Percentiles rank a stretch among this genome's conserved stretches.
Evolutionary conservation across 2,329 filamentous ascomycete species (phyloP).

Genomic region (Tolypocladium sp.): DNA sequence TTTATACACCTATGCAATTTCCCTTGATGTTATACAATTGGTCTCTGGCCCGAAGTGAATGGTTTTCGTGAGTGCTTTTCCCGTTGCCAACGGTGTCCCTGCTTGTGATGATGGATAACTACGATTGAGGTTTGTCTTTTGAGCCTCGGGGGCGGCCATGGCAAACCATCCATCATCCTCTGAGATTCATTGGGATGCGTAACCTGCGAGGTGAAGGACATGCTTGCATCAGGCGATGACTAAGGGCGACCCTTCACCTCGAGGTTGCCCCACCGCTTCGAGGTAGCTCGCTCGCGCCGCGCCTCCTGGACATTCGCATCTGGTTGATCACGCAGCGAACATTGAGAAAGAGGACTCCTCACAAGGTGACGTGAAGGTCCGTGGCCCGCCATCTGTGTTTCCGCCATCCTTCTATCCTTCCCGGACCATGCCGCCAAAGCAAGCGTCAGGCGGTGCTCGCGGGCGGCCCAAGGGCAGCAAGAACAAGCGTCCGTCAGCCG

Average conservation of each 20-base stretch:
- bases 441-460: constrained; percentile 23
- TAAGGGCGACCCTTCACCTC: neutral
- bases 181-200: neutral
- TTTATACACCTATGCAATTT: constrained; percentile 54
- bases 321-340: neutral
- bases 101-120: too few species aligned
- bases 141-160: neutral
- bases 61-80: too few species aligned
- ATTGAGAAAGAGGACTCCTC: neutral
- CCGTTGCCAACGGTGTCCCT: too few species aligned
- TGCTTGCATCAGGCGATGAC: neutral
- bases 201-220: neutral
- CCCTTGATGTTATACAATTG: constrained; percentile 23
- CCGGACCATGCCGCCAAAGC: constrained; percentile 32
- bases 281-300: neutral
- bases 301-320: neutral
- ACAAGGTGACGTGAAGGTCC: neutral
- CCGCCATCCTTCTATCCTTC: too few species aligned
- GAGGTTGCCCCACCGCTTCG: neutral
- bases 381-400: neutral
- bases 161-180: neutral
- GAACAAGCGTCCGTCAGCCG: constrained; percentile 12
- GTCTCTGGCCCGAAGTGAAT: too few species aligned
- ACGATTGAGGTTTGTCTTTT: too few species aligned
- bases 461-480: constrained; percentile 23